Evolutionary conservation across 2,329 filamentous ascomycete genomes (phyloP).

Genomic region (Amauroascus verrucosus): DNA sequence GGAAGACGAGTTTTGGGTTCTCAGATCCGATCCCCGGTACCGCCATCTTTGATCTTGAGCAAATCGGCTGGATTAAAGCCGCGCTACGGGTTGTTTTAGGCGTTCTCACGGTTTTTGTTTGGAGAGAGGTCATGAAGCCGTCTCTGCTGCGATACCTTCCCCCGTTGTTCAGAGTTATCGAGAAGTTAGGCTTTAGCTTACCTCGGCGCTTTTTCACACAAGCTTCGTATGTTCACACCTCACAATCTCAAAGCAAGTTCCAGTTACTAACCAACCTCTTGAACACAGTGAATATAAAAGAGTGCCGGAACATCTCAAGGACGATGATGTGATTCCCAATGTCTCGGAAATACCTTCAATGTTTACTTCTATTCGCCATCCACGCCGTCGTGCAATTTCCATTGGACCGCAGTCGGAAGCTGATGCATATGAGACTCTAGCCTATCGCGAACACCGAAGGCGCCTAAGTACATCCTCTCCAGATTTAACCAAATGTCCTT

Average conservation of each 20-base stretch:
- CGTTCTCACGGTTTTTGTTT: conserved; percentile 73
- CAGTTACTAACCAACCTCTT: conserved; percentile 10
- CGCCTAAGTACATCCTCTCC: conserved; percentile 48
- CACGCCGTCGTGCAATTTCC: conserved; percentile 68
- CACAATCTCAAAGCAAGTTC: not conserved
- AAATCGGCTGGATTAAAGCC: conserved; percentile 56
- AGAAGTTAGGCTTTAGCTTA: conserved; percentile 65
- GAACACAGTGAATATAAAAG: conserved; percentile 61
- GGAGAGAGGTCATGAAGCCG: conserved; percentile 85
- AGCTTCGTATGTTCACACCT: conserved; percentile 50
- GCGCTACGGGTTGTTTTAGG: conserved; percentile 63
- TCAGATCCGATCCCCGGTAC: conserved; percentile 47
- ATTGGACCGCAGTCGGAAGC: conserved; percentile 91
- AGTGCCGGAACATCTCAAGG: conserved; percentile 60
- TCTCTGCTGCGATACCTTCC: conserved; percentile 66
- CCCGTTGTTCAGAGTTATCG: conserved; percentile 76
- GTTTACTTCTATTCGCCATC: conserved; percentile 70
- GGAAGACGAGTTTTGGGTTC: conserved; percentile 46
- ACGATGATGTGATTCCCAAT: conserved; percentile 81
- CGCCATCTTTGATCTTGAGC: conserved; percentile 55
- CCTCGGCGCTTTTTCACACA: conserved; percentile 85
- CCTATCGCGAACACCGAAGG: conserved; percentile 67
- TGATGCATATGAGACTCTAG: conserved; percentile 89
- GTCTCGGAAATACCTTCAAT: conserved; percentile 80
- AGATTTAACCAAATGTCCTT: conserved; percentile 14